Evolutionary conservation across 441 rosid genomes (phyloP).

Genomic region (Populus hybrid): DNA sequence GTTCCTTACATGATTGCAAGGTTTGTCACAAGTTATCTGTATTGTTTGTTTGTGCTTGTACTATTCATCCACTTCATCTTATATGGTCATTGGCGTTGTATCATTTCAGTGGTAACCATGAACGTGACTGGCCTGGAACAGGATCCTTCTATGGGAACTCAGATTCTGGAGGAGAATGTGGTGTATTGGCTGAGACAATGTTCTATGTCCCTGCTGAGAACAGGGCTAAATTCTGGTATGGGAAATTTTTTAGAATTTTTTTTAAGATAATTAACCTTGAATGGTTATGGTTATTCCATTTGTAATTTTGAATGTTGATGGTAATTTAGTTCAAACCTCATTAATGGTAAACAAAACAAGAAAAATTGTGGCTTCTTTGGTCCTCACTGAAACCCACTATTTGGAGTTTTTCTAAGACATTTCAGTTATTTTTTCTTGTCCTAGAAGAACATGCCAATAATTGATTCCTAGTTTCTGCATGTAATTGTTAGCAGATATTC

Average conservation of each 20-base stretch:
- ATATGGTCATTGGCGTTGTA: conserved; percentile 7
- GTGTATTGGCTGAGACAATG: conserved; percentile 84
- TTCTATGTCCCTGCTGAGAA: conserved; percentile 75
- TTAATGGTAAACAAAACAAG: background rate
- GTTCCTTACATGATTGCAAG: conserved; percentile 89
- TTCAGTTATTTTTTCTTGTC: background rate
- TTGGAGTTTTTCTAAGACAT: background rate
- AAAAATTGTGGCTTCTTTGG: background rate
- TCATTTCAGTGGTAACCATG: conserved; percentile 74
- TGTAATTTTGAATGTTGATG: background rate
- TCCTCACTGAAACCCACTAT: background rate
- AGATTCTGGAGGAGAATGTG: conserved; percentile 94
- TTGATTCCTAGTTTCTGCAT: background rate
- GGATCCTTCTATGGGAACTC: conserved; percentile 64
- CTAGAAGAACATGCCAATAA: background rate
- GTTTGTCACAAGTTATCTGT: conserved; percentile 25
- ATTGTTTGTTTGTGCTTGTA: background rate
- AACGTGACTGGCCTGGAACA: conserved; percentile 85
- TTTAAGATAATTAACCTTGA: background rate
- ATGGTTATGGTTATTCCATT: background rate
- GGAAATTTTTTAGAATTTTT: background rate
- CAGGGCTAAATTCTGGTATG: conserved; percentile 74
- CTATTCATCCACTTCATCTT: conserved; percentile 9
- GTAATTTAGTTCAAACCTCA: background rate
- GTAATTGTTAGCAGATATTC: background rate